Base-by-base conservation (phyloP, 192 early-diverging fungal genomes). In the Mortierella alpina region DNA sequence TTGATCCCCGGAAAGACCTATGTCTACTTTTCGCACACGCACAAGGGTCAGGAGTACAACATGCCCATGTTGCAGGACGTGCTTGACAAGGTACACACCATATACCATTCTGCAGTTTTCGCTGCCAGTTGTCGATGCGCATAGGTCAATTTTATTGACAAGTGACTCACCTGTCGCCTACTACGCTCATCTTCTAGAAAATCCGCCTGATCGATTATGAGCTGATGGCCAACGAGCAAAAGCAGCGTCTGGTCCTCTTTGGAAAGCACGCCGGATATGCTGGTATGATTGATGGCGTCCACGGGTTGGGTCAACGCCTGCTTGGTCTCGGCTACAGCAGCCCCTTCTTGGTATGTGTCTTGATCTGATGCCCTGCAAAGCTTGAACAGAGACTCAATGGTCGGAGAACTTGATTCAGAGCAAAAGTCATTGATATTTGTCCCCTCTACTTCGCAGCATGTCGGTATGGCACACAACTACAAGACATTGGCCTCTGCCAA, bases 171-270 rank as follows among this genome's bases (percentile, higher is more conserved):
- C 44, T 0, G n/a, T 9, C 39, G 40, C 17, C 17, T 44, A 8
- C 66, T 57, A 44, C 45, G 49, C 50, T 57, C 39, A 42, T 52
- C 44, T 7, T 59, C 23, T 68, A 93, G 92, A 90, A 90, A 65
- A 94, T 98, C 70, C 91, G 93, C 9, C 83, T 99, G 55, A 94
- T 98, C 54, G 98, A 99, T 85, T 99, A 99, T 72, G 98, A 99
- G 82, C 88, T 98, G 49, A 90, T 99, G 90, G 91, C 90, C 7
- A 89, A 98, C 68, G 91, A 91, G 13, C 55, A 84, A 18, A 83
- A 85, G 44, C 89, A 91, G 63, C 92, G 97, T 12, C 82, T 97
- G 51, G 97, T 99, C 20, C 88, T 95, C 55, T 99, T 99, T 86
- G 95, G 96, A 62, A 92, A 88, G 51, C 94, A 95, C 65, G 98